These are phyloP conservation scores for Rhynchosporium graminicola DNA, from an alignment of 2,329 filamentous ascomycete species.

Conservation along the genomic window DNA sequence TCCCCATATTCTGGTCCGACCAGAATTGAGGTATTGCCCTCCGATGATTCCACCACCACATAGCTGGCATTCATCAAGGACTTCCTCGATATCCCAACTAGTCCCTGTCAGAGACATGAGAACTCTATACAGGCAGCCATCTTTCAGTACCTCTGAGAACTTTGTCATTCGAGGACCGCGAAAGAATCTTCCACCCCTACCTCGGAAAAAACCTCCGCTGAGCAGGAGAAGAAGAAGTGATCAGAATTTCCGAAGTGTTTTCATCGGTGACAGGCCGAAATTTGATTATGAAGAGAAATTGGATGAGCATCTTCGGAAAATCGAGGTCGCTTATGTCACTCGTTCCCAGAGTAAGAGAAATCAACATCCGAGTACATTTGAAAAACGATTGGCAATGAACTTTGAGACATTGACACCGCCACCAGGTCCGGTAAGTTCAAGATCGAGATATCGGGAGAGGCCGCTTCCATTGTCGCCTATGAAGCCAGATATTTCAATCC, in stretches of 20 bases:
- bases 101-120: conserved; percentile 28
- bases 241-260: conserved; percentile 29
- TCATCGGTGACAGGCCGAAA: conserved; percentile 18
- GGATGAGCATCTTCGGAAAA: conserved; percentile 31
- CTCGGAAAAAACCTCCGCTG: conserved; percentile 16
- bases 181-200: conserved; percentile 22
- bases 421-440: conserved; percentile 1
- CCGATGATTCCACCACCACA: conserved; percentile 31
- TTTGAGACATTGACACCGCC: conserved; percentile 12
- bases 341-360: conserved; percentile 18
- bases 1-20: conserved; percentile 31
- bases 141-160: conserved; percentile 18
- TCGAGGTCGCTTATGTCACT: conserved; percentile 27
- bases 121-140: conserved; percentile 24
- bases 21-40: conserved; percentile 32
- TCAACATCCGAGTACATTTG: conserved; percentile 13
- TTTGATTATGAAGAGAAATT: conserved; percentile 26
- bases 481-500: neutral
- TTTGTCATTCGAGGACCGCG: conserved; percentile 20
- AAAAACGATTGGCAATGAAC: conserved; percentile 5
- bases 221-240: conserved; percentile 25
- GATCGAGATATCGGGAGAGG: conserved; percentile 11
- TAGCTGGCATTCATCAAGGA: conserved; percentile 28
- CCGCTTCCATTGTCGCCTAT: neutral
- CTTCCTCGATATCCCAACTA: conserved; percentile 28